phyloP scores from a whole-genome alignment of 306 rosid genomes.

The Sesbania bispinosa region DNA sequence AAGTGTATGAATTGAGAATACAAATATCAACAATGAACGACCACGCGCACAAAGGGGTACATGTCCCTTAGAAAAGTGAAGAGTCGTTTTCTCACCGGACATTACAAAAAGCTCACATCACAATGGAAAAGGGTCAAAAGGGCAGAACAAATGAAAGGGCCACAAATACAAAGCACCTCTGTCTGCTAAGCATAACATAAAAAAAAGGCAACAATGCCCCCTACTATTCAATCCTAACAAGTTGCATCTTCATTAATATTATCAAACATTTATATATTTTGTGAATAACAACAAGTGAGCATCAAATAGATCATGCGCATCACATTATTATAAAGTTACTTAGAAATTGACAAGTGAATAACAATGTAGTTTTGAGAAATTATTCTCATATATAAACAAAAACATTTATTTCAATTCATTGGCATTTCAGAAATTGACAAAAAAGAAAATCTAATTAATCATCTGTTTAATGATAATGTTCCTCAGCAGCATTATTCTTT shows the following conservation, averaged over 20 bases:
- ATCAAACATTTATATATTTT: not conserved
- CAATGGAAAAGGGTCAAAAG: slow-evolving; percentile 3
- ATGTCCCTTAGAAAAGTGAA: slow-evolving; percentile 13
- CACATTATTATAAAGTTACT: slow-evolving; percentile 16
- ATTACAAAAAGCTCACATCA: no score
- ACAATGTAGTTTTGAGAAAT: slow-evolving; percentile 27
- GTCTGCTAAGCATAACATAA: not conserved
- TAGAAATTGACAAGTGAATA: no score
- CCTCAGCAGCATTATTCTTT: slow-evolving; percentile 26
- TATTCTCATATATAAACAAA: slow-evolving; percentile 17
- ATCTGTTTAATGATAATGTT: slow-evolving; percentile 26
- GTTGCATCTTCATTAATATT: not conserved
- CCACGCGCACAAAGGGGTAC: not conserved
- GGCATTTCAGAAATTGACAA: not conserved
- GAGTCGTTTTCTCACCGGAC: slow-evolving; percentile 15
- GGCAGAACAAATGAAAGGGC: slow-evolving; percentile 1
- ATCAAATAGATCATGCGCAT: not conserved
- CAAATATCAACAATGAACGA: no score
- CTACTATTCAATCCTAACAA: not conserved
- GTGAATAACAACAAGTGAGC: not conserved
- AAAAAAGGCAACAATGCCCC: not conserved
- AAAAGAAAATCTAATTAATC: not conserved
- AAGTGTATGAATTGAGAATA: no score
- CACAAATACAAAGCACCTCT: not conserved
- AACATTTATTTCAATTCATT: slow-evolving; percentile 26